Evolutionary conservation across 768 basidiomycete species (phyloP).

Genomic region (Piloderma croceum): DNA sequence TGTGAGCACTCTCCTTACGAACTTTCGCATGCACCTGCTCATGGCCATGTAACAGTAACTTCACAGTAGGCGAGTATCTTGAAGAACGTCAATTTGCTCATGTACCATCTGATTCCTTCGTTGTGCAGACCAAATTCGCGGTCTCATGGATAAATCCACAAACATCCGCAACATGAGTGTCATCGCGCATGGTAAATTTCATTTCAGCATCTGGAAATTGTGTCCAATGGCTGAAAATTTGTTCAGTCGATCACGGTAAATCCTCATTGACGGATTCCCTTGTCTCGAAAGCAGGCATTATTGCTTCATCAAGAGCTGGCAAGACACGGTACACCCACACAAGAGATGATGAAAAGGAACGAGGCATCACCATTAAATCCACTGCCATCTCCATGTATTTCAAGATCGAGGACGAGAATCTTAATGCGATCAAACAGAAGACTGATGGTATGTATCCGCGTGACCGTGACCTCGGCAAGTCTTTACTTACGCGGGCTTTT

Average conservation of each 20-base stretch:
- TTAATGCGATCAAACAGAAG: conserved; percentile 54
- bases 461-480: conserved; percentile 11
- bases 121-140: conserved; percentile 46
- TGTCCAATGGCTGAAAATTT: background rate
- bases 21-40: too few relatives aligned
- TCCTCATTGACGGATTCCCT: conserved; percentile 68
- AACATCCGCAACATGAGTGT: conserved; percentile 53
- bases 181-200: conserved; percentile 40
- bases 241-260: conserved; percentile 65
- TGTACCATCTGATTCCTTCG: too few relatives aligned
- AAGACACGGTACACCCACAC: conserved; percentile 62
- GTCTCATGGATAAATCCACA: conserved; percentile 45
- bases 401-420: conserved; percentile 55
- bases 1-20: too few relatives aligned
- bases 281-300: conserved; percentile 32
- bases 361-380: conserved; percentile 72
- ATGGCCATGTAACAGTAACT: too few relatives aligned
- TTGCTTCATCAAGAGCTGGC: conserved; percentile 44
- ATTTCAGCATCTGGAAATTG: background rate
- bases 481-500: background rate
- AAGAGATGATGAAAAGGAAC: conserved; percentile 63
- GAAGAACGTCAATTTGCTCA: too few relatives aligned
- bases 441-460: conserved; percentile 43
- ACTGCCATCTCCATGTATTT: conserved; percentile 75
- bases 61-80: too few relatives aligned